These are phyloP conservation scores for Neonectria ditissima DNA, from an alignment of 2,329 filamentous ascomycete genomes.

Conservation along the genomic window DNA sequence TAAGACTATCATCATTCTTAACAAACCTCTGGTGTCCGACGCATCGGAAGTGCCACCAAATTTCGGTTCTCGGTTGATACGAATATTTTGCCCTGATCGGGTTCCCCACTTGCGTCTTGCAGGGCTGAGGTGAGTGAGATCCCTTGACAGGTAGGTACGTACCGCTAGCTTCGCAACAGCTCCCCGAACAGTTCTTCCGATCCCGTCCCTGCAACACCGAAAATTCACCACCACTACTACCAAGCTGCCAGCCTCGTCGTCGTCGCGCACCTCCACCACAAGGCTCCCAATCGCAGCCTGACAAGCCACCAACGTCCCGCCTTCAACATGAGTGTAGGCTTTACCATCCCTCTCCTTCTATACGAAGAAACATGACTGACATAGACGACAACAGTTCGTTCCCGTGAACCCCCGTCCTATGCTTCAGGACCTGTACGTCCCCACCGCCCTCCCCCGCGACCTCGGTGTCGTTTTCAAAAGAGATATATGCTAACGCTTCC, in stretches of 20 bases:
- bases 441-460: slow-evolving; percentile 7
- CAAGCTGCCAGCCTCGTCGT: slow-evolving; percentile 8
- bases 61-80: not conserved
- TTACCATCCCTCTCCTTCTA: not conserved
- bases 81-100: not conserved
- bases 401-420: slow-evolving; percentile 97
- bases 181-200: slow-evolving; percentile 8
- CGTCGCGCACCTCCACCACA: slow-evolving; percentile 8
- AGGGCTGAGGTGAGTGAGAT: slow-evolving; percentile 5
- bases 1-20: not conserved
- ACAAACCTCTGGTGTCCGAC: not conserved
- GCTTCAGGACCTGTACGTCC: slow-evolving; percentile 78
- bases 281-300: slow-evolving; percentile 10
- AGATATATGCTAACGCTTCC: slow-evolving; percentile 7
- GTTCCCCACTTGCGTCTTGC: not conserved
- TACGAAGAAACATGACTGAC: not conserved
- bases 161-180: not conserved
- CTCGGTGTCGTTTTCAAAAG: not conserved
- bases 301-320: slow-evolving; percentile 5
- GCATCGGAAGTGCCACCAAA: slow-evolving; percentile 2
- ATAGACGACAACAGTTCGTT: slow-evolving; percentile 68
- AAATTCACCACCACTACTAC: slow-evolving; percentile 12
- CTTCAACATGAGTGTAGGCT: slow-evolving; percentile 5
- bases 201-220: not conserved
- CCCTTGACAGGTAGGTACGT: not conserved